A percentile compares a stretch with the other conserved stretches of the same genome.
phyloP scores from a whole-genome alignment of 2,329 filamentous ascomycete genomes.

The Botrytis squamosa region DNA sequence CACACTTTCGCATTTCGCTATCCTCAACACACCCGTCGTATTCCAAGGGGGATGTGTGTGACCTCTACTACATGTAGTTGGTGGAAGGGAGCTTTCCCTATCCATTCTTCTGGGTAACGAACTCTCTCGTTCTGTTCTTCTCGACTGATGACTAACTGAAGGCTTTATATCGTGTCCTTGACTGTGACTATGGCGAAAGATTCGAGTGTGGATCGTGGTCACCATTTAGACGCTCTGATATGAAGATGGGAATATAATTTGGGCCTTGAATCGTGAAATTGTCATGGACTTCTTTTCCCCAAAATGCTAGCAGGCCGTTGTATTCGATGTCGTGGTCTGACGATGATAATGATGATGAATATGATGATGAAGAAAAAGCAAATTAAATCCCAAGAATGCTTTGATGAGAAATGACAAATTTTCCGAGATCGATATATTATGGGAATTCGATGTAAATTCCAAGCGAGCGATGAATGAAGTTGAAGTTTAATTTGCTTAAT shows the following conservation, averaged over 20 bases:
- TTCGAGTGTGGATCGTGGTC: conserved; percentile 14
- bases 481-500: conserved; percentile 1
- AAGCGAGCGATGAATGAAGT: neutral
- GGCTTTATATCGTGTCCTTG: conserved; percentile 8
- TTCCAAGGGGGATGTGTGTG: conserved; percentile 37
- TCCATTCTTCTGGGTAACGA: conserved; percentile 18
- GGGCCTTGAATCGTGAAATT: neutral
- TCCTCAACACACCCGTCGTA: conserved; percentile 32
- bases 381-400: neutral
- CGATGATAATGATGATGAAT: neutral
- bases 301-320: too few relatives aligned
- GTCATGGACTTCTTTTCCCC: neutral
- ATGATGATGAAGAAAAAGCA: neutral
- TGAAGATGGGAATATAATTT: neutral
- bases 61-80: conserved; percentile 36
- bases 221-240: conserved; percentile 9
- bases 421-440: neutral
- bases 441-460: neutral
- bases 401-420: neutral
- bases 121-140: conserved; percentile 5
- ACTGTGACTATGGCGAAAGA: conserved; percentile 11
- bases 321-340: neutral
- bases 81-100: conserved; percentile 24
- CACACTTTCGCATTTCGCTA: conserved; percentile 36
- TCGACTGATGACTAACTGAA: conserved; percentile 2